A percentile compares a stretch with the other conserved stretches of the same genome.
Conservation (phyloP, 495 filamentous ascomycete species). For the Aspergillus funiculosus region DNA sequence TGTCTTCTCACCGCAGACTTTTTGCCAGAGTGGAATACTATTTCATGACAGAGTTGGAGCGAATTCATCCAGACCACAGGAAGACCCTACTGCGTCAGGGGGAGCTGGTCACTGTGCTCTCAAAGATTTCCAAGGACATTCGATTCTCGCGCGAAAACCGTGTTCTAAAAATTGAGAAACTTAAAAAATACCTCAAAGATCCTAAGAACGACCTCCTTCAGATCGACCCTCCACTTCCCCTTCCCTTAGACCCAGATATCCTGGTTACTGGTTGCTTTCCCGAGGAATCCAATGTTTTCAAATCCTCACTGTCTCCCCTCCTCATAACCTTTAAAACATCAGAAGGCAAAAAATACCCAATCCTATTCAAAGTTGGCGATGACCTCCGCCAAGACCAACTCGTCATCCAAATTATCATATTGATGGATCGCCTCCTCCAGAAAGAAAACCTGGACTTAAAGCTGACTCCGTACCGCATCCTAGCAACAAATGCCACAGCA, state of each 20-base stretch:
- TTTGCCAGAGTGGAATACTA: conserved; percentile 91
- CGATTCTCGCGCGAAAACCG: conserved; percentile 74
- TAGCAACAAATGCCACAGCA: conserved; percentile 83
- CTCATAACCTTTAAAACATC: conserved; percentile 85
- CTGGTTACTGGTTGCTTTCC: conserved; percentile 72
- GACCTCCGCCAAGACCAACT: conserved; percentile 96
- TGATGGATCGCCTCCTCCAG: conserved; percentile 94
- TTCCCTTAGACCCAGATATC: conserved; percentile 83
- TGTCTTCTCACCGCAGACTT: conserved; percentile 66
- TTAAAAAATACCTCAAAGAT: conserved; percentile 79
- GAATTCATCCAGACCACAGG: conserved; percentile 55
- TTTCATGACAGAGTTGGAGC: conserved; percentile 79
- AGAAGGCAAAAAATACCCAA: conserved; percentile 70
- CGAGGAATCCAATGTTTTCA: conserved; percentile 87
- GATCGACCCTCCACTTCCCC: conserved; percentile 80
- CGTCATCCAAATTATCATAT: conserved; percentile 93
- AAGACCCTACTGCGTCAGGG: conserved; percentile 79
- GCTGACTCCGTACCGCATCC: conserved; percentile 89
- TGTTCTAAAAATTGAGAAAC: conserved; percentile 67
- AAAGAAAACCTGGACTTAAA: conserved; percentile 98
- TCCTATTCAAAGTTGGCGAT: conserved; percentile 96
- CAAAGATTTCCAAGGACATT: conserved; percentile 85
- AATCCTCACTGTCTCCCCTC: conserved; percentile 85
- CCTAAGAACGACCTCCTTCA: conserved; percentile 77
- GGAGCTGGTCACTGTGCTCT: conserved; percentile 79